phyloP scores from a whole-genome alignment of 2,329 filamentous ascomycete species.

The Exophiala alcalophila region DNA sequence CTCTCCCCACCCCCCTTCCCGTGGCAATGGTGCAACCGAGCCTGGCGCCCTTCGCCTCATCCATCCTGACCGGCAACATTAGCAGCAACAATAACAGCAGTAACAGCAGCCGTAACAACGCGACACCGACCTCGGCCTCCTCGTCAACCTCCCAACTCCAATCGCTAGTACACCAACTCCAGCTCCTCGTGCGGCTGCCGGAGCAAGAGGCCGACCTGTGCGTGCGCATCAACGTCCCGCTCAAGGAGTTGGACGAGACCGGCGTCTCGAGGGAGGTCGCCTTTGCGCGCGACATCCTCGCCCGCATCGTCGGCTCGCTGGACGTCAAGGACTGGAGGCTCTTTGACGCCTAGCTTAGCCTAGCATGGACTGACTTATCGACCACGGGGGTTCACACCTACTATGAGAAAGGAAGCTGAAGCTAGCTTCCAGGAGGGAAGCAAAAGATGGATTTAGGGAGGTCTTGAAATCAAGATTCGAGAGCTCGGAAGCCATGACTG shows the following conservation, averaged over 20 bases:
- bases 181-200: conserved; percentile 74
- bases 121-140: not conserved
- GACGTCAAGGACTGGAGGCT: conserved; percentile 77
- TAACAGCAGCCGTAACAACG: not conserved
- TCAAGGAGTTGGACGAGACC: conserved; percentile 72
- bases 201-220: conserved; percentile 75
- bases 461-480: too few species aligned
- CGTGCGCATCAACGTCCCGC: conserved; percentile 83
- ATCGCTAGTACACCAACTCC: conserved; percentile 58
- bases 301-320: conserved; percentile 65
- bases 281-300: conserved; percentile 36
- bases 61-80: conserved; percentile 25
- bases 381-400: too few species aligned
- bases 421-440: too few species aligned
- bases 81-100: conserved; percentile 12
- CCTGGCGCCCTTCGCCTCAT: conserved; percentile 23
- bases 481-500: too few species aligned
- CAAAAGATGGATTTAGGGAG: too few species aligned
- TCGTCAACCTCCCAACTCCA: conserved; percentile 3
- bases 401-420: too few species aligned
- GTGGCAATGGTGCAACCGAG: conserved; percentile 15
- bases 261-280: conserved; percentile 65
- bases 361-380: too few species aligned
- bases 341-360: conserved; percentile 55
- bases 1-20: conserved; percentile 6